These are phyloP conservation scores for Fonsecaea multimorphosa DNA, from an alignment of 2,329 filamentous ascomycete genomes.

Conservation along the genomic window DNA sequence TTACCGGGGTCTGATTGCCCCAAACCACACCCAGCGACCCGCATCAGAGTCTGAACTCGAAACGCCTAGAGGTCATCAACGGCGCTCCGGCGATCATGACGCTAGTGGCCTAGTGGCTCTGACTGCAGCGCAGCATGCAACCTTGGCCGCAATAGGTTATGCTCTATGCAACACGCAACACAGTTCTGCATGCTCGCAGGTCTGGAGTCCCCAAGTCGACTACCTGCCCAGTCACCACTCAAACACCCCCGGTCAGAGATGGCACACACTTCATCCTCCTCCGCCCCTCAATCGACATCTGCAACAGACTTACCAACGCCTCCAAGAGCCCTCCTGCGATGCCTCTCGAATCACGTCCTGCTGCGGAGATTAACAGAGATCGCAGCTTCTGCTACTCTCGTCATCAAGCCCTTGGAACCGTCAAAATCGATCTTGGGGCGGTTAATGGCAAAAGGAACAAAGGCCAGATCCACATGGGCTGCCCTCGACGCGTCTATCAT, in stretches of 20 bases:
- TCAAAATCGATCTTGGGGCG: neutral
- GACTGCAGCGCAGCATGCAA: conserved; percentile 1
- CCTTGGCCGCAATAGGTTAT: neutral
- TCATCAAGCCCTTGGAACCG: neutral
- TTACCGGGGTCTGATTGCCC: neutral
- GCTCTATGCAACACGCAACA: neutral
- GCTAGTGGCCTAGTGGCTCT: neutral
- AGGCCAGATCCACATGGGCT: neutral
- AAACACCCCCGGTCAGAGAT: neutral
- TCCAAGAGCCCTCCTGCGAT: conserved; percentile 2
- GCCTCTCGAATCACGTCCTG: conserved; percentile 16
- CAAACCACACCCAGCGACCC: neutral
- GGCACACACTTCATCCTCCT: neutral
- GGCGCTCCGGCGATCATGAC: conserved; percentile 5
- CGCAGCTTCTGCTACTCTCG: neutral
- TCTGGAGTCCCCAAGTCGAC: neutral
- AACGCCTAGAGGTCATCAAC: conserved; percentile 9
- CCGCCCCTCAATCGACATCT: conserved; percentile 6
- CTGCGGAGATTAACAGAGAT: conserved; percentile 14
- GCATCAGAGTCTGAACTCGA: neutral
- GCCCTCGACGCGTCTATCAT: conserved; percentile 1
- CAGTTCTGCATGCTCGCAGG: neutral
- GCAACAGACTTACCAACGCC: neutral
- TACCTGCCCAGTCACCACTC: neutral
- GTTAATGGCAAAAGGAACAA: neutral